Percentiles rank a stretch among this genome's conserved stretches.
phyloP scores from a whole-genome alignment of 2,329 filamentous ascomycete species.

The Macrophomina phaseolina region DNA sequence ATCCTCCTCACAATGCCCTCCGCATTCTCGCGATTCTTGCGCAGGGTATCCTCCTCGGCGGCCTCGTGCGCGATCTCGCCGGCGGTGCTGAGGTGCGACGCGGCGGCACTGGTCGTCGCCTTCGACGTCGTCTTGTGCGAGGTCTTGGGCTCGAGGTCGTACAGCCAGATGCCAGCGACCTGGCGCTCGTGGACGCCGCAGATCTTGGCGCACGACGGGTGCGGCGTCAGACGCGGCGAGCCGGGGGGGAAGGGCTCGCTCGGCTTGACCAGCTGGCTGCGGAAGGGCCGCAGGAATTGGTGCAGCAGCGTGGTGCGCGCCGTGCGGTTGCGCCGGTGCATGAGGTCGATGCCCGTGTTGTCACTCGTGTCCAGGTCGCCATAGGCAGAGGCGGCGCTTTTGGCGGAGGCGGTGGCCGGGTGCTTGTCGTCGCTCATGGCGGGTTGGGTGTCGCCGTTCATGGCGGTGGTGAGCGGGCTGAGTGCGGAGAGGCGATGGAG shows the following conservation, averaged over 20 bases:
- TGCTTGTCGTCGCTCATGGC: neutral
- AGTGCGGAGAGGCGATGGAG: neutral
- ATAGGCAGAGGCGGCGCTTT: neutral
- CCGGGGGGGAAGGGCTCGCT: constrained; percentile 42
- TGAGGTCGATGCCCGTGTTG: constrained; percentile 29
- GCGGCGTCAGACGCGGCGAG: constrained; percentile 47
- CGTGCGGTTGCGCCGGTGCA: constrained; percentile 44
- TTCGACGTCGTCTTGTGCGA: constrained; percentile 19
- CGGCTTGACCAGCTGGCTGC: constrained; percentile 42
- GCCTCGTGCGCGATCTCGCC: constrained; percentile 20
- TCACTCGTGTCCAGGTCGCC: neutral
- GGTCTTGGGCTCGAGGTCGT: constrained; percentile 46
- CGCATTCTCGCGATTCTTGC: constrained; percentile 15
- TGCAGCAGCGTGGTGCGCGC: constrained; percentile 50
- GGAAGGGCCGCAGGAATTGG: constrained; percentile 45
- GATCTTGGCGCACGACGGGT: constrained; percentile 39
- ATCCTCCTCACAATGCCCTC: constrained; percentile 42
- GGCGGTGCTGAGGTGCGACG: neutral
- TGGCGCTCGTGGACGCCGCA: constrained; percentile 49
- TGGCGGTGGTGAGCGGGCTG: too few relatives aligned
- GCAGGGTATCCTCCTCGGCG: constrained; percentile 4
- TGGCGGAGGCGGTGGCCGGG: neutral
- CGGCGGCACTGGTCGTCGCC: constrained; percentile 22
- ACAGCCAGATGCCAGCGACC: constrained; percentile 53
- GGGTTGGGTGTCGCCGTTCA: neutral